Base-by-base conservation (phyloP, 2,329 filamentous ascomycete genomes). In the Fusarium transvaalense region DNA sequence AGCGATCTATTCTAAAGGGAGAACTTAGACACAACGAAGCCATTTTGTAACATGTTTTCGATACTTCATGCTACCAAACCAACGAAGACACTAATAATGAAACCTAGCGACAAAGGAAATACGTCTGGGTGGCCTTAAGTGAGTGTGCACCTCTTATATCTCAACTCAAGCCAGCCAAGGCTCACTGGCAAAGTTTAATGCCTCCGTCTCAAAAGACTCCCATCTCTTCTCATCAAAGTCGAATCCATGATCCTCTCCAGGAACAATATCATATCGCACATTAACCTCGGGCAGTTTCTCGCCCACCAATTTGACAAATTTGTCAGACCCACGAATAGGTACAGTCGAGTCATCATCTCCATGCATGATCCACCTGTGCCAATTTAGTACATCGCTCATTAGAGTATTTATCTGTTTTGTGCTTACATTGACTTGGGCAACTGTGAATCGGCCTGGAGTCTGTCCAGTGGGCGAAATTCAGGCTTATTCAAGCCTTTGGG, bases 201-300 rank as follows among this genome's bases (percentile, higher is more conserved):
- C 72, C 4, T 64, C 62, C 9, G 34, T 13, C 5, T 51, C 41
- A 19, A 72, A 58, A 3, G 42, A 54, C 2, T 55, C 58, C 72
- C 72, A 74, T 5, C 19, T 64, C 5, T 38, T 59, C 32, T 64
- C 57, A 9, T 68, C 53, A 19, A 65, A 60, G 8, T 75, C 71
- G 35, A 74, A 75, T 1, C 50, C 72, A n/a, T 75, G 72, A 10
- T 74, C 72, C 14, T 71, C 42, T 0, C 69, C 69, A 14, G 56
- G 50, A 3, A 64, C 63, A 0, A 63, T 21, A 13, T 75, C 72
- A 10, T 59, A 68, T 17, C 72, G 25, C 7, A 75, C 10, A 4
- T 2, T 23, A 1, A 58, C 67, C 23, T 67, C 25, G 0, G 72
- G 69, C 1, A 64, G 27, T 4, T 31, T 58, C 31, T 68, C 29